These are phyloP conservation scores for Fragilaria radians DNA, from an alignment of 108 stramenopile species.

Conservation along the genomic window DNA sequence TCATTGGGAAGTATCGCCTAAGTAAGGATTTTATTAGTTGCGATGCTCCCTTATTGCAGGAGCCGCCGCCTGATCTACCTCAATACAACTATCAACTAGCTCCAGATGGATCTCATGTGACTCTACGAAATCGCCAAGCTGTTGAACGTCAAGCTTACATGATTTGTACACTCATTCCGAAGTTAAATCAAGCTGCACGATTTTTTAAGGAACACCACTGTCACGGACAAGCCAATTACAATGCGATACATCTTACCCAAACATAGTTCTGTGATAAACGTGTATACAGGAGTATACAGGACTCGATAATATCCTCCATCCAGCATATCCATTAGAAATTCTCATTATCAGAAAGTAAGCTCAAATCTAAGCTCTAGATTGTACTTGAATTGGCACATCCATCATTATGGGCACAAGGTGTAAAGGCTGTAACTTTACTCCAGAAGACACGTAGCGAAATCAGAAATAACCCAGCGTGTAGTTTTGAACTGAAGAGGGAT, in stretches of 20 bases:
- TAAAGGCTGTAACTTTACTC: no score
- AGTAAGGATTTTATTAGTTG: slow-evolving; percentile 55
- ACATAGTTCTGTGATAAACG: no score
- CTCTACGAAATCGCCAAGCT: slow-evolving; percentile 15
- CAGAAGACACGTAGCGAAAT: no score
- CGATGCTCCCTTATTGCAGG: slow-evolving; percentile 38
- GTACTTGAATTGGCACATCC: no score
- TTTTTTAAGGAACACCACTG: slow-evolving; percentile 80
- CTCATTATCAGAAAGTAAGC: no score
- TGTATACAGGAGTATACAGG: no score
- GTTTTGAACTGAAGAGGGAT: no score
- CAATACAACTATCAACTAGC: slow-evolving; percentile 45
- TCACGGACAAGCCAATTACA: slow-evolving; percentile 43
- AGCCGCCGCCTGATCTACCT: slow-evolving; percentile 45
- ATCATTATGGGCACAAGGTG: no score
- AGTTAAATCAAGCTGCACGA: slow-evolving; percentile 68
- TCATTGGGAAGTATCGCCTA: slow-evolving; percentile 48
- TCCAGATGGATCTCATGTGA: slow-evolving; percentile 25
- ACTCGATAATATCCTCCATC: no score
- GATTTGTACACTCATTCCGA: slow-evolving; percentile 62
- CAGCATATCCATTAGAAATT: no score
- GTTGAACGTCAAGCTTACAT: slow-evolving; percentile 56
- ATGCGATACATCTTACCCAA: slow-evolving; percentile 52
- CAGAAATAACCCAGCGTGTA: no score
- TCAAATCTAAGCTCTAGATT: no score